Base-by-base conservation (phyloP, 495 filamentous ascomycete species). In the Aspergillus diversus region DNA sequence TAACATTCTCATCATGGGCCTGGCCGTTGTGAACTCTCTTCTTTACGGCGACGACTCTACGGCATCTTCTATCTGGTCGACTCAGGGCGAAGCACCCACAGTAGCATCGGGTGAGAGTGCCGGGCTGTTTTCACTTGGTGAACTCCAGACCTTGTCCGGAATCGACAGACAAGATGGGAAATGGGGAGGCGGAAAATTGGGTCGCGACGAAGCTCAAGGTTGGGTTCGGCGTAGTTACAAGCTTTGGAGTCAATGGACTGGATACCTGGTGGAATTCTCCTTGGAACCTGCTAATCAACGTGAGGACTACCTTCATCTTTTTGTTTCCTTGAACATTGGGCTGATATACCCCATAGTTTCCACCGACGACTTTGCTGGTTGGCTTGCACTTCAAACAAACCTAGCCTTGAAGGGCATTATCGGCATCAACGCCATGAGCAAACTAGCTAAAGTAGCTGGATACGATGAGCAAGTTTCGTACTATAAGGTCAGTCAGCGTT, bases 321-420 rank as follows among this genome's bases (percentile, higher is more conserved):
- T 16, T 8, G 7, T 11, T n/a, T 5, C 8, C n/a, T 33, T 0
- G 6, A 39, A 3, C 7, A 31, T 21, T 33, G 13, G 39, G 21
- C 53, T 61, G 46, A 65, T 42, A 57, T 27, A 58, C 13, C 7
- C 27, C 11, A 33, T 43, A 78, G 78, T 97, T 9, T 94, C 87
- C 33, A 98, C 94, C 5, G 94, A 98, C 72, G 94, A 98, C 73
- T 98, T 98, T 73, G 94, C 94, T 33, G 94, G 94, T 46, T 95
- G 92, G 86, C 83, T 98, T 49, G 87, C 91, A 33, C 89, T 96
- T 55, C 93, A 97, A 72, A 96, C 94, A 0, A 98, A 98, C 66
- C 80, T 98, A 7, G 94, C 94, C 1, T 76, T 98, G 33, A 98
- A 97, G 70, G 94, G 93, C 6, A 96, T 98, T 67, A 84, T 98